Conservation (phyloP, 352 stramenopile genomes). For the Globisporangium takayamanum region DNA sequence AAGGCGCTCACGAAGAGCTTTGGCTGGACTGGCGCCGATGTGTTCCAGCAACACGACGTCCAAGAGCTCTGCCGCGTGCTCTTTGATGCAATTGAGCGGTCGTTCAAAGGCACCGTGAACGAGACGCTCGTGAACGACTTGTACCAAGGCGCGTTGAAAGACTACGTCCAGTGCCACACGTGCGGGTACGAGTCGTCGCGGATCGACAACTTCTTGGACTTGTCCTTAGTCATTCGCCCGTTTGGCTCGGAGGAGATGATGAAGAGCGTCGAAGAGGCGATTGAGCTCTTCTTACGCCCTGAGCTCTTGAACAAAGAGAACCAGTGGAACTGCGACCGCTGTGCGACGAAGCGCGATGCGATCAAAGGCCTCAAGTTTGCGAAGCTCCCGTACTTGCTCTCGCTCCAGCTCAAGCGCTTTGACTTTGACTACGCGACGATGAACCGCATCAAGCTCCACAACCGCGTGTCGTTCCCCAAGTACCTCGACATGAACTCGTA, state of each 20-base stretch:
- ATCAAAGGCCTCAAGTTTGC: conserved; percentile 89
- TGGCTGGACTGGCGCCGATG: conserved; percentile 84
- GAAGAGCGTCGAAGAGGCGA: conserved; percentile 79
- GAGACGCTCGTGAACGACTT: conserved; percentile 87
- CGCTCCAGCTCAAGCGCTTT: conserved; percentile 89
- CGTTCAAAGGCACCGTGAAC: conserved; percentile 81
- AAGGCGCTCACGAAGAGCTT: conserved; percentile 90
- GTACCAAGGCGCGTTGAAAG: conserved; percentile 80
- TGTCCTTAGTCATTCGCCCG: conserved; percentile 86
- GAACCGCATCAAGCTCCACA: conserved; percentile 84
- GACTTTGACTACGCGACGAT: conserved; percentile 91
- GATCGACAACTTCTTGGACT: conserved; percentile 84
- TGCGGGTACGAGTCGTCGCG: conserved; percentile 83
- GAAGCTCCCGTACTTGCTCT: conserved; percentile 84
- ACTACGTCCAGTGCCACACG: conserved; percentile 84
- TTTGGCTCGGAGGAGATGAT: conserved; percentile 85
- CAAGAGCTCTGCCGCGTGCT: conserved; percentile 89
- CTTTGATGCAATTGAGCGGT: conserved; percentile 87
- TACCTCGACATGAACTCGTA: conserved; percentile 90
- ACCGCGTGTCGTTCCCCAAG: conserved; percentile 84
- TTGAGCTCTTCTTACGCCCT: conserved; percentile 83
- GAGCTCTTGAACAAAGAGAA: conserved; percentile 88
- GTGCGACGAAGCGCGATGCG: conserved; percentile 77
- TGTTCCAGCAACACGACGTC: conserved; percentile 90
- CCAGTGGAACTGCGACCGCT: conserved; percentile 85